Evolutionary conservation across 345 rosid genomes (phyloP), one percentile per base, ranked within the genome.

Genomic region (Dipteronia dyeriana): DNA sequence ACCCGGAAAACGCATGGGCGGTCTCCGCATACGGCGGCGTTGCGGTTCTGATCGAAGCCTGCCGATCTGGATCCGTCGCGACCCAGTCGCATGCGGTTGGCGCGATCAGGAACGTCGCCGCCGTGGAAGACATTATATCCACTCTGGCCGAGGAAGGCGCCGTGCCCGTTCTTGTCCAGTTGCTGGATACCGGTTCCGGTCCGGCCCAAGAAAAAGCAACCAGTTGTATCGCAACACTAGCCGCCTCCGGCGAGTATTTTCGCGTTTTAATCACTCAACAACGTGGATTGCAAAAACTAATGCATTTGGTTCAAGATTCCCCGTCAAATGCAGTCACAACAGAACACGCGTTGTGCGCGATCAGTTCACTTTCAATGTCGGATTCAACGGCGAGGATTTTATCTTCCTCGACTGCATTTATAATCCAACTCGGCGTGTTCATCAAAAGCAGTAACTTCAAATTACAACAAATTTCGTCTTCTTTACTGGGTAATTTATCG

Each of bases 111-210:
- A 91, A 93, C 29, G 82, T 90, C 34, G 88, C 90, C 14, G 79
- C 82, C 47, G 88, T 88, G 22, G 93, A 88, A 69, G 91, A 93
- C 63, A 87, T 89, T 41, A 83, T 83, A 69, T 77, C 81, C 68
- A 82, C 86, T 66, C 77, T 93, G 34, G 93, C 79, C 12, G 98
- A 91, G 75, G 96, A 93, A 89, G 98, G 89, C 13, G 94, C 87
- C 0, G 82, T 93, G 8, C 90, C 94, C 12, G 86, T 90, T 43
- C 84, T 93, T 9, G 73, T 91, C 22, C 84, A 85, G 43, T 75
- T 90, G 23, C 75, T 91, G 49, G 72, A 74, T 45, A 89, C 92
- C 2, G 76, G 80, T 38, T 73, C 89, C 1, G 68, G 73, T 4
- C 80, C 85, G 0, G 83, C 87, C 0, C 82, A 83, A 75, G 94